phyloP scores from a whole-genome alignment of 2,329 filamentous ascomycete species.

The Fusarium burgessii region DNA sequence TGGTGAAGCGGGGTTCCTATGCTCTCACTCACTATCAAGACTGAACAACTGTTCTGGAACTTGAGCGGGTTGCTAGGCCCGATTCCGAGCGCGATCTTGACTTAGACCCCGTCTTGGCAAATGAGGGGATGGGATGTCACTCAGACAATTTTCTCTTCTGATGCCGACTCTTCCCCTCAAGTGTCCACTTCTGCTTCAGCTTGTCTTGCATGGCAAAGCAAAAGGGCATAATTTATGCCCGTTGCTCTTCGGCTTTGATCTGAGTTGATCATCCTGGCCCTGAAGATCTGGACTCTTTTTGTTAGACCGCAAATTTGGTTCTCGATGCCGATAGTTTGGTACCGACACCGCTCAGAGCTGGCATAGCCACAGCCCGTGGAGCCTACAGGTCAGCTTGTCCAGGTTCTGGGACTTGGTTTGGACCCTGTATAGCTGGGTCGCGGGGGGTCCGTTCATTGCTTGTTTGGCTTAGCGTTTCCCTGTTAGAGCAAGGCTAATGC shows the following conservation, averaged over 20 bases:
- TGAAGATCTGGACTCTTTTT: constrained; percentile 3
- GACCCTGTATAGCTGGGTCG: constrained; percentile 46
- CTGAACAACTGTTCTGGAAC: constrained; percentile 27
- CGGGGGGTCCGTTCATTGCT: constrained; percentile 20
- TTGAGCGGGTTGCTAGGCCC: constrained; percentile 29
- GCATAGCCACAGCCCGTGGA: constrained; percentile 39
- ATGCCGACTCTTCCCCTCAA: constrained; percentile 21
- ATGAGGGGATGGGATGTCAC: constrained; percentile 25
- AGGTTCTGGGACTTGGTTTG: constrained; percentile 38
- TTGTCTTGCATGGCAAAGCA: constrained; percentile 1
- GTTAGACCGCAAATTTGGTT: constrained; percentile 19
- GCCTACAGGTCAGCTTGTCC: constrained; percentile 43
- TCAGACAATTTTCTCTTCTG: constrained; percentile 16
- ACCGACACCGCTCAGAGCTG: neutral
- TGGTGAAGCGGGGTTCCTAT: constrained; percentile 34
- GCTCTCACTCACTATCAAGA: constrained; percentile 8
- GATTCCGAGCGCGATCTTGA: constrained; percentile 27
- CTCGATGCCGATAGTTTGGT: constrained; percentile 21
- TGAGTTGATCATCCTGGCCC: neutral
- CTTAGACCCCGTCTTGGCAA: constrained; percentile 37
- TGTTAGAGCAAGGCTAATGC: constrained; percentile 42
- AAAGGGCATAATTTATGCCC: neutral
- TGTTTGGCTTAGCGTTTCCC: constrained; percentile 36
- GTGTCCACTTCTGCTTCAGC: constrained; percentile 5
- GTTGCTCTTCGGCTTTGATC: constrained; percentile 1